Base-by-base conservation (phyloP, 371 early-diverging fungal genomes). In the Lichtheimia corymbifera region DNA sequence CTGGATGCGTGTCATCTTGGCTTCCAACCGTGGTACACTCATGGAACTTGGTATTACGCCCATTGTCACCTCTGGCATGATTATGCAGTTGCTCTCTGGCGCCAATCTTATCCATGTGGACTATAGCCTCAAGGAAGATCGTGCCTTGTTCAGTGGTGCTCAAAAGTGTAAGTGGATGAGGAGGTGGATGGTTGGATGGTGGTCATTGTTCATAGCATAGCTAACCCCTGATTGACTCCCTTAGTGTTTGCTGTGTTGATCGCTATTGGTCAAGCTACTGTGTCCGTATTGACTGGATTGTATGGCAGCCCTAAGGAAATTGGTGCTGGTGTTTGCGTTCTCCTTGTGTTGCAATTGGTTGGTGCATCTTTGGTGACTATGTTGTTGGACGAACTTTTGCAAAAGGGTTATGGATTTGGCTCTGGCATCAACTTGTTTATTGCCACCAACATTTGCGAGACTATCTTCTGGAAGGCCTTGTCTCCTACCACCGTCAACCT, bases 31-130 rank as follows among this genome's bases (percentile, higher is more conserved):
- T 72, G 99, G 99, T 67, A 99, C 99, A 20, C 86, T 99, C 28
- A 99, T 98, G 98, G 99, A 99, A 84, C 85, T 99, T 68, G 99
- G 99, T 77, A 97, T 99, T 63, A 93, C 97, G 22, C 99, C 99
- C 24, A 97, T 99, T 71, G 91, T 99, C 54, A 98, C 99, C 20
- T 97, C 99, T n/a, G 97, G 99, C 47, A 98, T 99, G 97, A 95
- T 99, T 64, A 95, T 99, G 95, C 99, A 99, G 81, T 76, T 99
- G 59, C 79, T 99, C 55, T 95, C 98, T 12, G 96, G 95, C 64
- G 93, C 97, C 62, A 94, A 95, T 73, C 77, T 99, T 63, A 93
- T 99, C 66, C 93, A 94, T 71, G 99, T 99, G 28, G 99, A 99
- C 74, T 95, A 97, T 79, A 90, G 90, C 53, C 84, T 99, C 64